Conservation (phyloP, 169 alveolate genomes). For the Sarcocystis neurona region DNA sequence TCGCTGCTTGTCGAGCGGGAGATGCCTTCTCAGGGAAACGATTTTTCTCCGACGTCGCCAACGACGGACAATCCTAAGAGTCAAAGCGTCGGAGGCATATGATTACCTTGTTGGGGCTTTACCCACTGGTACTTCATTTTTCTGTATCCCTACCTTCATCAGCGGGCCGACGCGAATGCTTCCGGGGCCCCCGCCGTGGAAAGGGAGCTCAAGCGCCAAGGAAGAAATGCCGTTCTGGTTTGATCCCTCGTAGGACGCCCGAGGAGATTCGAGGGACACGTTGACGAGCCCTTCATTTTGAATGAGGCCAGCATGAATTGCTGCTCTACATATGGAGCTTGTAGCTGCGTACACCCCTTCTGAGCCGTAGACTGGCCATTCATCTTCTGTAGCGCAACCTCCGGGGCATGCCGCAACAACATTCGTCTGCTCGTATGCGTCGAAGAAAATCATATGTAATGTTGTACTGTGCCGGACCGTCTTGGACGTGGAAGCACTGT, state of each 20-base stretch:
- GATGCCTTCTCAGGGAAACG: not conserved
- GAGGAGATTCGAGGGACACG: slow-evolving; percentile 84
- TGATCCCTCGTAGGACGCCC: slow-evolving; percentile 82
- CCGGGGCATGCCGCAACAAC: slow-evolving; percentile 83
- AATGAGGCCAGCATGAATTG: slow-evolving; percentile 88
- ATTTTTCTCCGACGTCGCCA: not conserved
- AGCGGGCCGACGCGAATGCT: slow-evolving; percentile 71
- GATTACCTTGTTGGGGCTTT: too few relatives aligned
- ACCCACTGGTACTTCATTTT: too few relatives aligned
- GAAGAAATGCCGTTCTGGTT: slow-evolving; percentile 79
- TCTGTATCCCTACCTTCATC: slow-evolving; percentile 66
- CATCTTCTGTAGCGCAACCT: slow-evolving; percentile 75
- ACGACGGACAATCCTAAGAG: not conserved
- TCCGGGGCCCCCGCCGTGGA: slow-evolving; percentile 30
- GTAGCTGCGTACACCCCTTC: slow-evolving; percentile 83
- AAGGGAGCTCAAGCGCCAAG: slow-evolving; percentile 37
- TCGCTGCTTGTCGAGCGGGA: not conserved
- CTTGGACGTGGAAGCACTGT: slow-evolving; percentile 47
- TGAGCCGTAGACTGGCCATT: slow-evolving; percentile 80
- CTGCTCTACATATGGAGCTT: slow-evolving; percentile 89
- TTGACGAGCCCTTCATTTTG: slow-evolving; percentile 79
- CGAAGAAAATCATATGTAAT: too few relatives aligned
- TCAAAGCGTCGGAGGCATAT: not conserved
- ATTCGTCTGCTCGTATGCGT: too few relatives aligned
- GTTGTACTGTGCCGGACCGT: too few relatives aligned